Percentiles rank a stretch among this genome's conserved stretches.
These are phyloP conservation scores for Mrakiaceae sp. DNA, from an alignment of 1,284 basidiomycete species.

Conservation along the genomic window DNA sequence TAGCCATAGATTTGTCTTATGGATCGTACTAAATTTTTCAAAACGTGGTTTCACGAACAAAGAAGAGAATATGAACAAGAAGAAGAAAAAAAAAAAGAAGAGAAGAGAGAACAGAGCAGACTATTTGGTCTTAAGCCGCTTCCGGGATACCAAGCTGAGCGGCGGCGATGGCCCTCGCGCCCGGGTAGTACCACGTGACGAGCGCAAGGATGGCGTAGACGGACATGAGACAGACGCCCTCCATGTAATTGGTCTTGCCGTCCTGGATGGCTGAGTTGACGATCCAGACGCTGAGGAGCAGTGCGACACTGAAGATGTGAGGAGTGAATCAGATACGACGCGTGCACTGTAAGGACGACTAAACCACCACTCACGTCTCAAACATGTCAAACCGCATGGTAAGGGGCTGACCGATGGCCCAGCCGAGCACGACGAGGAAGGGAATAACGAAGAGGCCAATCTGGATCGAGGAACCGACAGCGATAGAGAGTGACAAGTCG, in stretches of 20 bases:
- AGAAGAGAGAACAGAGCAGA: background rate
- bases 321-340: background rate
- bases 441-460: constrained; percentile 59
- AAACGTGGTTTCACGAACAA: background rate
- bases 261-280: constrained; percentile 72
- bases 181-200: constrained; percentile 25
- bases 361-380: constrained; percentile 26
- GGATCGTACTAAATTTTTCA: no score
- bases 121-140: background rate
- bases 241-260: constrained; percentile 26
- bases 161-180: background rate
- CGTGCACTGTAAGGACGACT: constrained; percentile 3
- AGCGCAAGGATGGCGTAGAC: constrained; percentile 33
- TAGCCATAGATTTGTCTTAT: no score
- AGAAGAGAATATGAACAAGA: no score
- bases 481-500: constrained; percentile 54
- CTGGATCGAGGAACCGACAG: constrained; percentile 87
- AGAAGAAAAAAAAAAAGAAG: background rate
- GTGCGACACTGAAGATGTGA: constrained; percentile 31
- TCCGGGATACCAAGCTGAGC: background rate
- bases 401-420: constrained; percentile 41
- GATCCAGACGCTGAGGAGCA: constrained; percentile 55
- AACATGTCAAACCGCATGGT: constrained; percentile 35
- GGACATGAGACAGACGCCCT: constrained; percentile 31
- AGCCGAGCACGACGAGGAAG: constrained; percentile 45